Evolutionary conservation across 2,329 filamentous ascomycete species (phyloP), one percentile per base, ranked within the genome.

Genomic region (Aureobasidium sp.): DNA sequence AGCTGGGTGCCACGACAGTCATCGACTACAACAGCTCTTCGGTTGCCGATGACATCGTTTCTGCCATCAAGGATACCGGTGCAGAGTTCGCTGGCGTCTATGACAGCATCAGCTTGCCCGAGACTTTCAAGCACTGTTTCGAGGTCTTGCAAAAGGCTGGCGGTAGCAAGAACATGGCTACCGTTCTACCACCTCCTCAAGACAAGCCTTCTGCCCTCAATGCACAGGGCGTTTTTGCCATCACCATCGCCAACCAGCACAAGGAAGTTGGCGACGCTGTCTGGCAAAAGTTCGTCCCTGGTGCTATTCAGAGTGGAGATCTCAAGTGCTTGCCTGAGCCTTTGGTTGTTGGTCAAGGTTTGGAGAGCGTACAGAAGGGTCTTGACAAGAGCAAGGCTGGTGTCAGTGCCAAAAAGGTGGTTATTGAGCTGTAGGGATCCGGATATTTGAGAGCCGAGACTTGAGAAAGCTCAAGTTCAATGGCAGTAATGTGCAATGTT

Each of bases 11-110:
- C 9, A 62, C 46, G 27, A 64, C 65, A 19, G 69, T 67, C 10
- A 57, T 72, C 25, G 71, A 74, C 61, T 71, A 78, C 65, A 70
- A 69, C 15, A 63, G 62, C 46, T 31, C 64, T 3, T 65, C 62
- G 9, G 63, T 75, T 1, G 69, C 70, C 13, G 69, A 75, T 2
- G 73, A 77, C 54, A 71, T 77, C 42, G 65, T 77, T 23, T 62
- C 64, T 10, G 74, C 74, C 23, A 68, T 78, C 58, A 66, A 75
- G 60, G 37, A 57, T 23, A 50, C 60, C 19, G 74, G 72, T 4
- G 73, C 71, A 2, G 71, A 75, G 13, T 77, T 75, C 53, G 67
- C 66, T 7, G 77, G 77, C 29, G 67, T 75, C n/a, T 77, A 73
- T 61, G 77, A 78, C 61, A 66, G 66, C 40, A 74, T 73, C 23